Conservation (phyloP, 2,329 filamentous ascomycete genomes). For the Metarhizium humberi region DNA sequence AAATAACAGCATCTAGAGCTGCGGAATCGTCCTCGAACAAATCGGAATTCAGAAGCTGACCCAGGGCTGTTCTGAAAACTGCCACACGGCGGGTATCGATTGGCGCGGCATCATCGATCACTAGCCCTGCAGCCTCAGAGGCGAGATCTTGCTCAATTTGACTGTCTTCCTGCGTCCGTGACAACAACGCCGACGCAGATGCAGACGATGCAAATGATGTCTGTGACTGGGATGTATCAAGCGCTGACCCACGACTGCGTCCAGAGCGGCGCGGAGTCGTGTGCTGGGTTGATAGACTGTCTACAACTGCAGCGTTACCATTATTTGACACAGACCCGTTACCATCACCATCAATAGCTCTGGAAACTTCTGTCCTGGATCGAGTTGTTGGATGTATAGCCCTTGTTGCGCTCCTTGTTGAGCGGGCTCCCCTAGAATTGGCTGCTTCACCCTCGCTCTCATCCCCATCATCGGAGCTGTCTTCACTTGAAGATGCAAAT, state of each 20-base stretch:
- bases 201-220: slow-evolving; percentile 72
- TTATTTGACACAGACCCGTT: slow-evolving; percentile 29
- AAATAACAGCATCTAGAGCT: slow-evolving; percentile 62
- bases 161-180: slow-evolving; percentile 31
- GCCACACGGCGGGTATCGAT: slow-evolving; percentile 56
- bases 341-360: slow-evolving; percentile 18
- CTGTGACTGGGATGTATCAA: slow-evolving; percentile 31
- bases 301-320: slow-evolving; percentile 26
- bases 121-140: slow-evolving; percentile 30
- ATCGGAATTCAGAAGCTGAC: slow-evolving; percentile 69
- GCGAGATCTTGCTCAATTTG: slow-evolving; percentile 37
- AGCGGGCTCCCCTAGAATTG: slow-evolving; percentile 37
- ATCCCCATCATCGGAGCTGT: slow-evolving; percentile 50
- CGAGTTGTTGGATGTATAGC: background rate
- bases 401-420: slow-evolving; percentile 17
- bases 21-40: slow-evolving; percentile 86
- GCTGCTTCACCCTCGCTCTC: slow-evolving; percentile 47
- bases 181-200: slow-evolving; percentile 60
- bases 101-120: slow-evolving; percentile 31
- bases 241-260: slow-evolving; percentile 26
- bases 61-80: slow-evolving; percentile 71
- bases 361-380: slow-evolving; percentile 8
- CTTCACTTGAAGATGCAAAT: slow-evolving; percentile 49
- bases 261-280: slow-evolving; percentile 32
- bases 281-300: slow-evolving; percentile 15